phyloP scores from a whole-genome alignment of 495 filamentous ascomycete species.

The Daldinia vernicosa region DNA sequence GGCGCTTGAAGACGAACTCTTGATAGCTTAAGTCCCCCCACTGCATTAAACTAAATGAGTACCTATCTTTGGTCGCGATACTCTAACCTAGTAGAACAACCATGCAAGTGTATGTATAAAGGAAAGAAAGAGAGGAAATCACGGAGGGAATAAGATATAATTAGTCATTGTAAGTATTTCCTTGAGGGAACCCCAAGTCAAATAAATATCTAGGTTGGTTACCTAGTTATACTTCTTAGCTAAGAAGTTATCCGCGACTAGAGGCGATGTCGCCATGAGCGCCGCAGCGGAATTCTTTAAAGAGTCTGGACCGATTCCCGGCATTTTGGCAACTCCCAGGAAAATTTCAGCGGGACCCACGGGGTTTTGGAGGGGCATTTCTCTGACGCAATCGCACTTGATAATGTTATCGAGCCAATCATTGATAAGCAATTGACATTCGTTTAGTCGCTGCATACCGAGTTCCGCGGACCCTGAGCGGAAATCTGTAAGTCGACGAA shows the following conservation, averaged over 20 bases:
- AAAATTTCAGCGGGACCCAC: slow-evolving; percentile 30
- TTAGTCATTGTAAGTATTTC: slow-evolving; percentile 6
- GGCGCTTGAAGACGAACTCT: too few species aligned
- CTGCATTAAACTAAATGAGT: not conserved
- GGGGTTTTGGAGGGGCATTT: slow-evolving; percentile 19
- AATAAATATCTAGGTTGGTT: too few species aligned
- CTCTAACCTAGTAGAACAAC: not conserved
- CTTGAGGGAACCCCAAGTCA: not conserved
- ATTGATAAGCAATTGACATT: not conserved
- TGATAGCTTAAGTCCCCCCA: not conserved
- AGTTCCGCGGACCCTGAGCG: slow-evolving; percentile 36
- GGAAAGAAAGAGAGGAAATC: not conserved
- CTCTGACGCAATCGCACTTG: slow-evolving; percentile 38
- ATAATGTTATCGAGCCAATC: slow-evolving; percentile 30
- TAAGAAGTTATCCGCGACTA: slow-evolving; percentile 24
- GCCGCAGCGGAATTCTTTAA: slow-evolving; percentile 21
- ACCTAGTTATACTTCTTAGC: not conserved
- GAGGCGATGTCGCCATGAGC: slow-evolving; percentile 35
- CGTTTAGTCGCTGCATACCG: slow-evolving; percentile 23
- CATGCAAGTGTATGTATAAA: not conserved
- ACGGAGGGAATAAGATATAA: slow-evolving; percentile 17
- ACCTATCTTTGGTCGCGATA: not conserved
- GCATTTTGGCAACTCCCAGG: slow-evolving; percentile 11
- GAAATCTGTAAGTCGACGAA: slow-evolving; percentile 29
- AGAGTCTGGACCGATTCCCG: slow-evolving; percentile 37